A percentile compares a stretch with the other conserved stretches of the same genome.
Evolutionary conservation across 306 rosid genomes (phyloP).

Genomic region (Vicia sativa): DNA sequence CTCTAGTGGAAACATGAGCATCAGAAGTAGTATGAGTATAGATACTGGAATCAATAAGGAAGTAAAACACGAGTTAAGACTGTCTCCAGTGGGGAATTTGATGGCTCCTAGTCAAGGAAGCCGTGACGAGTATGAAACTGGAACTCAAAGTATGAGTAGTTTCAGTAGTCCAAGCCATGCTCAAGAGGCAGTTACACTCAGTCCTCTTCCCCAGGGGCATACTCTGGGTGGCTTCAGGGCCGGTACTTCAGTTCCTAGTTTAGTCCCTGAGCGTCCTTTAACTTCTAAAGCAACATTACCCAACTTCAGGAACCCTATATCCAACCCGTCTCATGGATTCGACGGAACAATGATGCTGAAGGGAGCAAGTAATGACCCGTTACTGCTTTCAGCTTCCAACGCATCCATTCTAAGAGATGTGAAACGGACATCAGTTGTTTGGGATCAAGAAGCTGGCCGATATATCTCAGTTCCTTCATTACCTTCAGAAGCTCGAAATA

Average conservation of each 20-base stretch:
- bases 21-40: slow-evolving; percentile 86
- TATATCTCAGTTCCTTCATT: slow-evolving; percentile 86
- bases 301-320: slow-evolving; percentile 49
- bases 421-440: slow-evolving; percentile 88
- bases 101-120: slow-evolving; percentile 90
- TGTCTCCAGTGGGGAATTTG: slow-evolving; percentile 71
- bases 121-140: slow-evolving; percentile 88
- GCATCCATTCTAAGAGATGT: slow-evolving; percentile 87
- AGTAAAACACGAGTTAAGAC: slow-evolving; percentile 60
- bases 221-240: slow-evolving; percentile 64
- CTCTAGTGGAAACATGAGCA: slow-evolving; percentile 87
- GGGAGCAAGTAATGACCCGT: slow-evolving; percentile 58
- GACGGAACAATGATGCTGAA: slow-evolving; percentile 71
- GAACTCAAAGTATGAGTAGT: slow-evolving; percentile 94
- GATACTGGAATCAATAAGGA: slow-evolving; percentile 75
- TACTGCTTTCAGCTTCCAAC: slow-evolving; percentile 65
- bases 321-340: slow-evolving; percentile 54
- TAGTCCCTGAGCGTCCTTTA: slow-evolving; percentile 63
- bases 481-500: slow-evolving; percentile 73
- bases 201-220: slow-evolving; percentile 82
- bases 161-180: slow-evolving; percentile 94
- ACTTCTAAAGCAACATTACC: slow-evolving; percentile 61
- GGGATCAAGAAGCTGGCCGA: slow-evolving; percentile 99
- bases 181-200: slow-evolving; percentile 83
- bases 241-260: slow-evolving; percentile 58